Evolutionary conservation across 441 rosid species (phyloP).

Genomic region (Corymbia calophylla): DNA sequence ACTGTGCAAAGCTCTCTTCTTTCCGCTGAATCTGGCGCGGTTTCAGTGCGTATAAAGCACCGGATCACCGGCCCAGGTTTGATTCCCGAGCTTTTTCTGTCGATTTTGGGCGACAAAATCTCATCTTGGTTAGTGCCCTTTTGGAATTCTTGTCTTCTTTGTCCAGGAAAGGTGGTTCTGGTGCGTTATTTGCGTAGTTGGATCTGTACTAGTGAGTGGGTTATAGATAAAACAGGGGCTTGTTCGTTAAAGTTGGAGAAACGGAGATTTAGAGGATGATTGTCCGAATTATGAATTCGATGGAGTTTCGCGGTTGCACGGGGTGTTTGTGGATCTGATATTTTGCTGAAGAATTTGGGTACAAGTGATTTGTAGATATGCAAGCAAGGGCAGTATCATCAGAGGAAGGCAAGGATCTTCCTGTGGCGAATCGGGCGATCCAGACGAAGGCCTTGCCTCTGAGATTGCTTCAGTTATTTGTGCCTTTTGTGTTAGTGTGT

Average conservation of each 20-base stretch:
- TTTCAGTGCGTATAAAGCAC: neutral
- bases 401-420: slow-evolving; percentile 70
- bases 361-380: slow-evolving; percentile 21
- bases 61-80: neutral
- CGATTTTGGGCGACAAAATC: neutral
- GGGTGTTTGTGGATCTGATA: slow-evolving; percentile 12
- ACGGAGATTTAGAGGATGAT: neutral
- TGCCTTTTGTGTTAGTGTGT: slow-evolving; percentile 47
- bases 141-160: neutral
- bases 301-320: neutral
- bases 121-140: neutral
- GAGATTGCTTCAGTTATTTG: slow-evolving; percentile 42
- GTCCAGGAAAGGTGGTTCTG: neutral
- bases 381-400: slow-evolving; percentile 46
- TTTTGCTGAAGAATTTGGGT: slow-evolving; percentile 7
- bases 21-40: neutral
- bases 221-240: neutral
- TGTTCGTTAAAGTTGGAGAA: neutral
- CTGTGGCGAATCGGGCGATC: slow-evolving; percentile 21
- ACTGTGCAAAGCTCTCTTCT: neutral
- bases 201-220: neutral
- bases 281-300: neutral
- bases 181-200: neutral
- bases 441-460: slow-evolving; percentile 47
- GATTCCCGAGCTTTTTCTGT: neutral